Base-by-base conservation (phyloP, 805 yeast species). In the Debaryomyces maramus region DNA sequence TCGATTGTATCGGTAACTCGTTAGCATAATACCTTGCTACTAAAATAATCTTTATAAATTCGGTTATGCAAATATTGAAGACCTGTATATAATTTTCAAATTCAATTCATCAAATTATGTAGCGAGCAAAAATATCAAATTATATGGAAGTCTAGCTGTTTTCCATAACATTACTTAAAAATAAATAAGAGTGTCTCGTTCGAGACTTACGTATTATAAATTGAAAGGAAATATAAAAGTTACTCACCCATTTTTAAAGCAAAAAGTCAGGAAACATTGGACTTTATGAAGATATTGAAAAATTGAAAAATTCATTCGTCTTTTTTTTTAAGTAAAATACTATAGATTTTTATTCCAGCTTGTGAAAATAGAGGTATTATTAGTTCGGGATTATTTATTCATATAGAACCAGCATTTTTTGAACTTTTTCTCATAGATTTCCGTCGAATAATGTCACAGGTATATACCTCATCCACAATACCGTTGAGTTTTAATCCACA, bases 401-500 rank as follows among this genome's bases (percentile, higher is more conserved):
- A n/a, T n/a, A n/a, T n/a, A n/a, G n/a, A 18, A 29, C 11, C 13
- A 37, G 22, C 21, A 16, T 31, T 34, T 13, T n/a, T n/a, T n/a
- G n/a, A n/a, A n/a, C n/a, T n/a, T n/a, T n/a, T n/a, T n/a, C n/a
- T n/a, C n/a, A n/a, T n/a, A n/a, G n/a, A n/a, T n/a, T n/a, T n/a
- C n/a, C n/a, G n/a, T n/a, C n/a, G n/a, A n/a, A 10, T 24, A 26
- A 58, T 58, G 64, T 44, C 63, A 39, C 53, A 56, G 41, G 30
- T 48, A 22, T 56, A 45, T 34, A 55, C 65, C 14, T 52, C 69
- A 23, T 61, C 67, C 14, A 58, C 70, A 14, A 61, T 64, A 45
- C 70, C 70, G 47, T 50, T 63, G 44, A 57, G 59, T 30, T 64
- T 57, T 35, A 60, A 56, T 11, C 57, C 55, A 13, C 56, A 51